Percentiles rank a stretch among this genome's conserved stretches.
These are phyloP conservation scores for Extremus antarcticus DNA, from an alignment of 495 filamentous ascomycete species.

Conservation along the genomic window DNA sequence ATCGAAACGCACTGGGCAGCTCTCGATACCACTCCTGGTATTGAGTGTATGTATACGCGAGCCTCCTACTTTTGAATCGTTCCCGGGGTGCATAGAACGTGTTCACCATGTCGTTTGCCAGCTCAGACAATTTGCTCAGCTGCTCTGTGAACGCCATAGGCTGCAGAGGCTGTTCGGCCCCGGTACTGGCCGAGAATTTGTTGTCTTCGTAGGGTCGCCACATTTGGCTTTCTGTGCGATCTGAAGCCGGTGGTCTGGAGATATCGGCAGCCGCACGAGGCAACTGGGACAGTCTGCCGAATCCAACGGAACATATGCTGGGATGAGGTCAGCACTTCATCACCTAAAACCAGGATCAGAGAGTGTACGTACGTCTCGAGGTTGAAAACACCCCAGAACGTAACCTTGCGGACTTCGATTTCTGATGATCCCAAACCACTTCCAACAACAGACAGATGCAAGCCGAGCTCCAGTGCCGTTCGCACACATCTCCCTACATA, in stretches of 20 bases:
- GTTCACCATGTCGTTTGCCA: constrained; percentile 54
- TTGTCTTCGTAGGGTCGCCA: constrained; percentile 50
- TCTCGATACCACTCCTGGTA: constrained; percentile 52
- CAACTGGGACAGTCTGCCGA: constrained; percentile 52
- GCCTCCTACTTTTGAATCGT: constrained; percentile 44
- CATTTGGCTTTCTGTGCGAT: constrained; percentile 40
- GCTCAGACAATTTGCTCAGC: constrained; percentile 55
- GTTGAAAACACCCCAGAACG: constrained; percentile 62
- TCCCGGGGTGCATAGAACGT: constrained; percentile 51
- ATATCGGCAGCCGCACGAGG: constrained; percentile 45
- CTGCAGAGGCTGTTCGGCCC: constrained; percentile 8
- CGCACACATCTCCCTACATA: constrained; percentile 56
- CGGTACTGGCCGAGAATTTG: constrained; percentile 21
- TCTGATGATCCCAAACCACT: constrained; percentile 34
- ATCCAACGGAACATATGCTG: constrained; percentile 54
- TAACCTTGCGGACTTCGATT: constrained; percentile 52
- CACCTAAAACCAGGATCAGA: no score
- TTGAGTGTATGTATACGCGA: constrained; percentile 46
- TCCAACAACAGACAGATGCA: constrained; percentile 42
- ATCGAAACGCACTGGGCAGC: constrained; percentile 46
- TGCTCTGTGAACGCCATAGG: constrained; percentile 40
- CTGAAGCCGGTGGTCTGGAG: constrained; percentile 46
- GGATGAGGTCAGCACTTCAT: no score
- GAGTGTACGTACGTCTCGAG: constrained; percentile 52
- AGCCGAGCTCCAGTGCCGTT: constrained; percentile 54